Conservation (phyloP, 2,329 filamentous ascomycete genomes). For the Xylariaceae sp. region DNA sequence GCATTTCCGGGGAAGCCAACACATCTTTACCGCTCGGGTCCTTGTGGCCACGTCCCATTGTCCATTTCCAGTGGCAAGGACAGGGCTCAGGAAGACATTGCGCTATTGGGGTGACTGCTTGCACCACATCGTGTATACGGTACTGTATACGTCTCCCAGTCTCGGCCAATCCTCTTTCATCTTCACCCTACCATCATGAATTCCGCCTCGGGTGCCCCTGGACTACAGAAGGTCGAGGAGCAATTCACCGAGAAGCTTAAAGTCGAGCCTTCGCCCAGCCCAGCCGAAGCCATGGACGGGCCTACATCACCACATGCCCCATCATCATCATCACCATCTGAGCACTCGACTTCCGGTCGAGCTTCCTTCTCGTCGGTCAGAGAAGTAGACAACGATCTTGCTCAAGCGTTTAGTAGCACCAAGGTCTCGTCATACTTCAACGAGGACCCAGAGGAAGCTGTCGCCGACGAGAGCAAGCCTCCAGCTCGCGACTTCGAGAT, state of each 20-base stretch:
- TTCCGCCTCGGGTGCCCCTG: constrained; percentile 9
- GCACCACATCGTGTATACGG: constrained; percentile 14
- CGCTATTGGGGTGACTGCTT: constrained; percentile 26
- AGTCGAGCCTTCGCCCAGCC: constrained; percentile 14
- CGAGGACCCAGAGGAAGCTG: constrained; percentile 39
- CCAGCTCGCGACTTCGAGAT: constrained; percentile 25
- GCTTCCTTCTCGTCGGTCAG: constrained; percentile 61
- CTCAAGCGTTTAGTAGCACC: constrained; percentile 60
- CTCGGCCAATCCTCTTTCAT: neutral
- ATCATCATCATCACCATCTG: constrained; percentile 17
- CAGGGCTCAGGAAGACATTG: constrained; percentile 12
- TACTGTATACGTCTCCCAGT: neutral
- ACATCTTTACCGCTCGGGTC: neutral
- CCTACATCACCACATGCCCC: constrained; percentile 2
- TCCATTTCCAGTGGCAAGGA: neutral
- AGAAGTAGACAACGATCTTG: constrained; percentile 55
- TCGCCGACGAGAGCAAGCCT: constrained; percentile 49
- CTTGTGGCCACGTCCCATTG: constrained; percentile 9
- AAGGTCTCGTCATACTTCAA: constrained; percentile 57
- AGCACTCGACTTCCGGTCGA: constrained; percentile 35
- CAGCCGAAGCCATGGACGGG: constrained; percentile 26
- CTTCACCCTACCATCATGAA: constrained; percentile 16
- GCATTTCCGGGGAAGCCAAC: constrained; percentile 2
- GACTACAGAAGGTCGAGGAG: constrained; percentile 10
- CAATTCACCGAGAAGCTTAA: constrained; percentile 12